Evolutionary conservation across 306 rosid genomes (phyloP).

Genomic region (Glycine soja): DNA sequence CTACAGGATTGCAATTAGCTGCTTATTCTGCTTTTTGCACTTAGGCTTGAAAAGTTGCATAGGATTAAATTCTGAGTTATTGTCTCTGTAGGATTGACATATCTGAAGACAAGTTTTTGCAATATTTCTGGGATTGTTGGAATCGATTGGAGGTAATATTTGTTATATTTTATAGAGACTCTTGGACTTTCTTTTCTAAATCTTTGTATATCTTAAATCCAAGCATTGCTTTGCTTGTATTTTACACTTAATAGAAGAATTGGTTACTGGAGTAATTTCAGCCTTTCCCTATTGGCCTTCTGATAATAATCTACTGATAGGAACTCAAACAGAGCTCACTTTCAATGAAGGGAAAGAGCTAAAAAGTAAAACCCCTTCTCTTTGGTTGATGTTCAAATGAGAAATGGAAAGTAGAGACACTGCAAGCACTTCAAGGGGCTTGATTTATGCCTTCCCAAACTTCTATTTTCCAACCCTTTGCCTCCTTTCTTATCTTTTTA

Average conservation of each 20-base stretch:
- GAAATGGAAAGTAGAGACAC: slow-evolving; percentile 32
- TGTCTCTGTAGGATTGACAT: slow-evolving; percentile 63
- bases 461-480: background rate
- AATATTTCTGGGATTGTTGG: slow-evolving; percentile 80
- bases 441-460: slow-evolving; percentile 14
- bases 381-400: background rate
- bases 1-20: background rate
- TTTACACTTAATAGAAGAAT: slow-evolving; percentile 26
- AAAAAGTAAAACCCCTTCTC: background rate
- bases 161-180: slow-evolving; percentile 21
- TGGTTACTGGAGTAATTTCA: slow-evolving; percentile 7
- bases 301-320: slow-evolving; percentile 1
- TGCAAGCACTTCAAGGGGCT: slow-evolving; percentile 28
- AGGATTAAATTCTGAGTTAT: slow-evolving; percentile 24
- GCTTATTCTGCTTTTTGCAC: slow-evolving; percentile 20
- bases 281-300: background rate
- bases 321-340: background rate
- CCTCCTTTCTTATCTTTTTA: background rate
- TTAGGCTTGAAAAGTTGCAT: slow-evolving; percentile 17
- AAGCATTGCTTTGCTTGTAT: slow-evolving; percentile 20
- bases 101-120: slow-evolving; percentile 69
- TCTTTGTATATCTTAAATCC: slow-evolving; percentile 29
- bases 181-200: slow-evolving; percentile 27
- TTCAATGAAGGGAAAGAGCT: slow-evolving; percentile 9
- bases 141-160: slow-evolving; percentile 61